Evolutionary conservation across 2,329 filamentous ascomycete species (phyloP), one percentile per base, ranked within the genome.

Genomic region (Furcasterigmium sp.): DNA sequence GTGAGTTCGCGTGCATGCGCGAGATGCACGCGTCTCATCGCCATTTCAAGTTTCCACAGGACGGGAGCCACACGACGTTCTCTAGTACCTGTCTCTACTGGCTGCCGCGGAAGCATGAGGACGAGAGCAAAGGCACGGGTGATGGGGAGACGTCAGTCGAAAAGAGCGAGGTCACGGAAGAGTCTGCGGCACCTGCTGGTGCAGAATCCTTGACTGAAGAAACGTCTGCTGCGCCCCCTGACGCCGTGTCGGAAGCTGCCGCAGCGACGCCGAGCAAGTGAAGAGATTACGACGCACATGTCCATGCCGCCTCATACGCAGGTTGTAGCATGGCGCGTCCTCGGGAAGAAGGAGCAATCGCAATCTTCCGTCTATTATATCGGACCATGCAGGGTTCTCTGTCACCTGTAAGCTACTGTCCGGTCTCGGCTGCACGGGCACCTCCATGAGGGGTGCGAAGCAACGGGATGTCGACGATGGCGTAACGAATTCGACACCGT

Each of bases 361-460:
- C 58, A 73, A 42, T 49, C 59, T 66, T 2, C 69, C 70, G 41
- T 68, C 57, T 10, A 68, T 61, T 4, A 74, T 55, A 9, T 62
- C 61, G 3, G 67, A 63, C 42, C 75, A 70, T 46, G 75, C 60
- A 3, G 72, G 71, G 46, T 74, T 75, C 61, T 72, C 64, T 8
- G 71, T 73, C 47, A 74, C 51, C 7, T 63, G 48, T 3, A 57
- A 60, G 2, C 69, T 67, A 14, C 58, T 51, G 11, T 37, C 43
- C 36, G 63, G 70, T 39, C 59, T 54, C 50, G 73, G 55, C 6
- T 62, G 59, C 14, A 75, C 57, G 1, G 72, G 72, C 2, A 75
- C 58, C 49, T 76, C 70, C 15, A 61, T 62, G 23, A 75, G 47
- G 1, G 71, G 65, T 8, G 58, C 37, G 69, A 75, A n/a, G 71